Conservation (phyloP, 192 early-diverging fungal genomes). For the Linnemannia zychae region DNA sequence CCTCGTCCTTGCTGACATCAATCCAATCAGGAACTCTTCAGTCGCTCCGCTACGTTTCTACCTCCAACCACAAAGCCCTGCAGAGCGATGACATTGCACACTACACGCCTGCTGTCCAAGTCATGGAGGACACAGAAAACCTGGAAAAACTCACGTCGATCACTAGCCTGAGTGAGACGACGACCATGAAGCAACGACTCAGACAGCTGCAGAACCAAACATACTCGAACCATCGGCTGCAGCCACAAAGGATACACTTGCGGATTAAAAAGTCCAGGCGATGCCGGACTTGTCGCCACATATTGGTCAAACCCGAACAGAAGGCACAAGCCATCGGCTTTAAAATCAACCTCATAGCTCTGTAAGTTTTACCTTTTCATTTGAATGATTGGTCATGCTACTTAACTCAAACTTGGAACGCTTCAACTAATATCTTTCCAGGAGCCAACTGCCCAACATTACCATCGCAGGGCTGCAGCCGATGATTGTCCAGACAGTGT, state of each 20-base stretch:
- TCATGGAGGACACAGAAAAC: slow-evolving; percentile 62
- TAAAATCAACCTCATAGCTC: slow-evolving; percentile 90
- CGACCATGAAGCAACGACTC: slow-evolving; percentile 72
- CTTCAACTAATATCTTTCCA: slow-evolving; percentile 12
- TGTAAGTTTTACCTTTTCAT: slow-evolving; percentile 59
- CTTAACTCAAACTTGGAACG: background rate
- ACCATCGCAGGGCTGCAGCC: slow-evolving; percentile 68
- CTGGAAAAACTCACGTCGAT: slow-evolving; percentile 56
- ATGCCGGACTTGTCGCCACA: slow-evolving; percentile 89
- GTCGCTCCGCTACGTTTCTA: slow-evolving; percentile 39
- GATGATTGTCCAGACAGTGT: slow-evolving; percentile 54
- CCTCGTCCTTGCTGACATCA: slow-evolving; percentile 42
- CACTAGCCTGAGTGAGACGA: slow-evolving; percentile 52
- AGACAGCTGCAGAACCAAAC: slow-evolving; percentile 76
- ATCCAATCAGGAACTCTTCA: slow-evolving; percentile 46
- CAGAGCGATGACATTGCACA: slow-evolving; percentile 61
- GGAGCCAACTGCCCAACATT: slow-evolving; percentile 85
- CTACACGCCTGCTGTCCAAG: slow-evolving; percentile 61
- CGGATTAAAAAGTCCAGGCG: slow-evolving; percentile 89
- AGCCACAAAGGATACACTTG: slow-evolving; percentile 89
- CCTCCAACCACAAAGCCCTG: slow-evolving; percentile 34
- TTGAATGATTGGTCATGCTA: background rate
- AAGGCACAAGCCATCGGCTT: slow-evolving; percentile 90
- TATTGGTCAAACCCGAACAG: slow-evolving; percentile 92
- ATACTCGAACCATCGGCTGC: slow-evolving; percentile 66